Percentiles rank a stretch among this genome's conserved stretches.
Evolutionary conservation across 1,139 yeast species (phyloP).

Genomic region (Yamadazyma oceani): DNA sequence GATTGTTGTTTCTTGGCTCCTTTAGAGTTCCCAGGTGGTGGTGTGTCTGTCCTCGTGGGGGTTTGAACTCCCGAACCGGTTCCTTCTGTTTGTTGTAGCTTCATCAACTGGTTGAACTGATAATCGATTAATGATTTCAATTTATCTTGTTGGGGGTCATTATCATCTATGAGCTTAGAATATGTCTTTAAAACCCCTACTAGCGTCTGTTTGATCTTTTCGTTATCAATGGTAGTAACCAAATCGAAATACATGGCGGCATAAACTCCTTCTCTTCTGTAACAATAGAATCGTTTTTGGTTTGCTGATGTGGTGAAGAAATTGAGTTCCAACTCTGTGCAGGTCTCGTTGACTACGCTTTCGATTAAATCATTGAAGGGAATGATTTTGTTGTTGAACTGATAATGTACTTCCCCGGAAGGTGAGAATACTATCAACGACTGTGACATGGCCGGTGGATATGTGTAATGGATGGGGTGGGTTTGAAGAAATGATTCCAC

Average conservation of each 20-base stretch:
- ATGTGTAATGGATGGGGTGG: neutral
- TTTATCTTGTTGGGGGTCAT: conserved; percentile 24
- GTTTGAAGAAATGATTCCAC: neutral
- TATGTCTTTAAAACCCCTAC: conserved; percentile 37
- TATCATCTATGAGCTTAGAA: conserved; percentile 28
- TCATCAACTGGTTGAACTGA: conserved; percentile 40
- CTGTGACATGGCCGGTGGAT: conserved; percentile 37
- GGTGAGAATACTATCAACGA: conserved; percentile 37
- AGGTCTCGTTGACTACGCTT: conserved; percentile 39
- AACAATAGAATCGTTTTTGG: conserved; percentile 40
- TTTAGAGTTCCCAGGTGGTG: neutral
- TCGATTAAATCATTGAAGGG: conserved; percentile 45
- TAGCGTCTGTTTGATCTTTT: conserved; percentile 36
- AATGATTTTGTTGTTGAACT: conserved; percentile 34
- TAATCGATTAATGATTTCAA: conserved; percentile 37
- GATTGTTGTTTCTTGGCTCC: conserved; percentile 13
- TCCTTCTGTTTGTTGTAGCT: conserved; percentile 24
- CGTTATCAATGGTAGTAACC: conserved; percentile 42
- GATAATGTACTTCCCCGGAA: conserved; percentile 41
- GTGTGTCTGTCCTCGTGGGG: conserved; percentile 8
- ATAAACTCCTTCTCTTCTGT: conserved; percentile 28
- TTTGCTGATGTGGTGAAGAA: conserved; percentile 34
- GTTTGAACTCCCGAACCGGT: no score
- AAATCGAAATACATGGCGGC: conserved; percentile 43
- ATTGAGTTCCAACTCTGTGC: conserved; percentile 31